phyloP scores from a whole-genome alignment of 805 yeast species.

The Candida xiaguanensis region DNA sequence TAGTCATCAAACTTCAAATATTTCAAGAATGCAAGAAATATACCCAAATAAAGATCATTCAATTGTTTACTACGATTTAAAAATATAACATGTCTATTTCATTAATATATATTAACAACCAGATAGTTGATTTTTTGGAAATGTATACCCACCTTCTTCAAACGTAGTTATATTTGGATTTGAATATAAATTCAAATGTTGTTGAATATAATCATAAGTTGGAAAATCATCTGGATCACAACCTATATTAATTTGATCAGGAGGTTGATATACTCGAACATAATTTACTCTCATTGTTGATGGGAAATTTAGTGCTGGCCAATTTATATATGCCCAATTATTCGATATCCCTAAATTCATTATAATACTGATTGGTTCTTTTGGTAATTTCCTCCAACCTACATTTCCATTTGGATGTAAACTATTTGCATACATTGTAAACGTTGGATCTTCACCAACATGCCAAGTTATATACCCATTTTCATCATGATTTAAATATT shows the following conservation, averaged over 20 bases:
- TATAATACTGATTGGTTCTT: constrained; percentile 90
- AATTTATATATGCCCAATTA: constrained; percentile 91
- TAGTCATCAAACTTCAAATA: constrained; percentile 9
- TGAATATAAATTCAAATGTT: constrained; percentile 65
- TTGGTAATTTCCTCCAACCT: constrained; percentile 74
- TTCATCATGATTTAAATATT: constrained; percentile 60
- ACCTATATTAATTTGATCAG: constrained; percentile 52
- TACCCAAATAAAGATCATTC: constrained; percentile 17
- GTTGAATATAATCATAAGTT: constrained; percentile 75
- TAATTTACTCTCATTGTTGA: constrained; percentile 72
- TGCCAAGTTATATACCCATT: constrained; percentile 82
- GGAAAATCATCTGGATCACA: constrained; percentile 90
- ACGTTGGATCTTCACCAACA: constrained; percentile 77
- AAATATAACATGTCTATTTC: no score
- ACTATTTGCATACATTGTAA: constrained; percentile 68
- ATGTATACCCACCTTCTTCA: constrained; percentile 64
- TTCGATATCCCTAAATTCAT: constrained; percentile 87
- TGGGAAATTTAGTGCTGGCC: constrained; percentile 81
- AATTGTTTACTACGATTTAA: constrained; percentile 12
- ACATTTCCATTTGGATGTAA: constrained; percentile 89
- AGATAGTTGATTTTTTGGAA: constrained; percentile 36
- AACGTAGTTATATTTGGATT: constrained; percentile 71
- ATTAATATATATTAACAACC: constrained; percentile 14
- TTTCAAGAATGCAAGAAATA: constrained; percentile 15
- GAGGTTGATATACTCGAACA: constrained; percentile 90